phyloP scores from a whole-genome alignment of 148 eudicot species.

The Suaeda aralocaspica region DNA sequence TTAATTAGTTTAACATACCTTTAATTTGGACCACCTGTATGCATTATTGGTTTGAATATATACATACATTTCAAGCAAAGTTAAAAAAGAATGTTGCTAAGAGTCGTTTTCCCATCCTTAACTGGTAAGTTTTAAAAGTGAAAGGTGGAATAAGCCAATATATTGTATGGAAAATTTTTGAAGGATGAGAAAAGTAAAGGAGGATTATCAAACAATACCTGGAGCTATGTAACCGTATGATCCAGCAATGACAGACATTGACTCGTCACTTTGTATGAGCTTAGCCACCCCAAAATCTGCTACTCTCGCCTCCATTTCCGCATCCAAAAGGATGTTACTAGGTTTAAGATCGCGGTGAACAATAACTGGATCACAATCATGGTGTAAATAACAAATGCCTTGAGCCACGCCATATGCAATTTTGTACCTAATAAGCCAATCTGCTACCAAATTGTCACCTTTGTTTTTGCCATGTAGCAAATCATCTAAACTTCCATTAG shows the following conservation, averaged over 20 bases:
- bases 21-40: conserved; percentile 17
- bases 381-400: conserved; percentile 88
- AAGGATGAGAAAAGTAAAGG: background rate
- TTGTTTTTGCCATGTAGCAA: conserved; percentile 71
- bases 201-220: conserved; percentile 38
- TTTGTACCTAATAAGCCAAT: conserved; percentile 81
- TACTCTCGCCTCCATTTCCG: conserved; percentile 89
- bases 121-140: too few species aligned
- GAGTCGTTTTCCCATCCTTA: too few species aligned
- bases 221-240: conserved; percentile 98
- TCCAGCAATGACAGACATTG: conserved; percentile 96
- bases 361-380: conserved; percentile 89
- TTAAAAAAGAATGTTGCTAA: too few species aligned
- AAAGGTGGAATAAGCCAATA: background rate
- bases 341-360: conserved; percentile 93
- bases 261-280: conserved; percentile 61
- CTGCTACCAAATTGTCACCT: conserved; percentile 52
- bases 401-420: conserved; percentile 95
- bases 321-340: conserved; percentile 73
- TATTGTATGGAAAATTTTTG: background rate
- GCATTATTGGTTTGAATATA: background rate
- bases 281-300: conserved; percentile 98
- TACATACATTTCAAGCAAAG: too few species aligned
- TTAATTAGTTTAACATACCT: background rate
- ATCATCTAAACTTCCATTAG: conserved; percentile 88